Evolutionary conservation across 176 grass and related monocot species (phyloP), one percentile per base, ranked within the genome.

Genomic region (Saccharum officinarum): DNA sequence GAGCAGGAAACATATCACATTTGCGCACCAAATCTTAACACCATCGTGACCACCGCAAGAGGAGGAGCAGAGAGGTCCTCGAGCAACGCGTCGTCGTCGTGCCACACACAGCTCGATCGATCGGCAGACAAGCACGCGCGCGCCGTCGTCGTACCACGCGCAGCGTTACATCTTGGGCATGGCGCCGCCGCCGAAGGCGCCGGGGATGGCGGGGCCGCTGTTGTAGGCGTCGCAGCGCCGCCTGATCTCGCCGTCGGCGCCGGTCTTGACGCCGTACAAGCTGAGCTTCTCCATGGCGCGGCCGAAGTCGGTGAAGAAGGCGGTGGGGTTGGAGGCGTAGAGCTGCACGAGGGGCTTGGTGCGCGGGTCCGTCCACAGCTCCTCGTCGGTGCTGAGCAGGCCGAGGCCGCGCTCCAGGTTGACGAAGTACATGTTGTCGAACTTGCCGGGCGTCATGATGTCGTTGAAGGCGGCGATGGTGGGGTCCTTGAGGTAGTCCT

Each of bases 251-350:
- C 94, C 94, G 18, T 91, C 74, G 36, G 30, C 50, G 47, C 94
- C 91, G 16, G 94, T 97, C 91, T 93, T 93, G 38, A 92, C 77
- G 54, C 84, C 75, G 28, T 8, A 61, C 30, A 87, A 3, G 82
- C 94, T 93, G 72, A 97, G 89, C 89, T 97, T 97, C 87, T 97
- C 91, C 78, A 97, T 97, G 62, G 89, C 94, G 62, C 85, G 76
- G 0, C 81, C 47, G 80, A 97, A 97, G 86, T 97, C 91, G 4
- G 82, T 76, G 84, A 97, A 97, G 91, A 97, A 97, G 10, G 82
- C 81, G 42, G 91, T 62, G 86, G 81, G 37, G 78, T 97, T 90
- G 67, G 91, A 71, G 0, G 91, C 94, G 75, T 97, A 97, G 38
- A 73, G 86, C 81, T 93, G 37, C 44, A 97, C 94, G 60, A 97